Conservation (phyloP, 2,329 filamentous ascomycete genomes). For the Grosmannia serpens region DNA sequence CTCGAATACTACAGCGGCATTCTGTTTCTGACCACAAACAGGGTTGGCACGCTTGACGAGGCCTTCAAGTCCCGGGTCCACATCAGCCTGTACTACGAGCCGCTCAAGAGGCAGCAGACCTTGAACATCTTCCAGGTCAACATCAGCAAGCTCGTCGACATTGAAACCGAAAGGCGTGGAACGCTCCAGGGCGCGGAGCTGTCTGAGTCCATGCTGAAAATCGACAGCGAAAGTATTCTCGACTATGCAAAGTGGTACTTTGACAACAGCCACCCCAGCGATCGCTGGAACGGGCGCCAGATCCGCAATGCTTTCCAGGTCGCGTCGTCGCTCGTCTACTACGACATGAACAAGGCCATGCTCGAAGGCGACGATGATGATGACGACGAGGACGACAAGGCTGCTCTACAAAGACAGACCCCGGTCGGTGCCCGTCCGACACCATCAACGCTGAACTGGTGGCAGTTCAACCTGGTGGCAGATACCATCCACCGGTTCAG, state of each 20-base stretch:
- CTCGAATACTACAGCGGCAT: conserved; percentile 36
- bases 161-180: not conserved
- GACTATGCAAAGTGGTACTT: conserved; percentile 7
- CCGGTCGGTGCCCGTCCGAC: not conserved
- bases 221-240: conserved; percentile 3
- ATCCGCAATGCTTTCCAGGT: conserved; percentile 27
- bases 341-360: conserved; percentile 5
- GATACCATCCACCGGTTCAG: conserved; percentile 1
- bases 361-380: not conserved
- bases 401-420: no score
- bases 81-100: conserved; percentile 28
- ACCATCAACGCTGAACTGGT: not conserved
- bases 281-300: conserved; percentile 19
- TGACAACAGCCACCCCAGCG: not conserved
- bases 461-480: conserved; percentile 4
- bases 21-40: conserved; percentile 39
- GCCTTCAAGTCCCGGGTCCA: conserved; percentile 38
- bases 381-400: not conserved
- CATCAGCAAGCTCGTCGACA: conserved; percentile 6
- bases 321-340: conserved; percentile 11
- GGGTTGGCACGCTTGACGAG: conserved; percentile 34
- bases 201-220: not conserved
- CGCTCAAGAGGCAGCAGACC: conserved; percentile 8
- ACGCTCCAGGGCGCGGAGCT: not conserved
- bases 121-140: conserved; percentile 12